Base-by-base conservation (phyloP, 257 asterid genomes). In the Cruciata laevipes region DNA sequence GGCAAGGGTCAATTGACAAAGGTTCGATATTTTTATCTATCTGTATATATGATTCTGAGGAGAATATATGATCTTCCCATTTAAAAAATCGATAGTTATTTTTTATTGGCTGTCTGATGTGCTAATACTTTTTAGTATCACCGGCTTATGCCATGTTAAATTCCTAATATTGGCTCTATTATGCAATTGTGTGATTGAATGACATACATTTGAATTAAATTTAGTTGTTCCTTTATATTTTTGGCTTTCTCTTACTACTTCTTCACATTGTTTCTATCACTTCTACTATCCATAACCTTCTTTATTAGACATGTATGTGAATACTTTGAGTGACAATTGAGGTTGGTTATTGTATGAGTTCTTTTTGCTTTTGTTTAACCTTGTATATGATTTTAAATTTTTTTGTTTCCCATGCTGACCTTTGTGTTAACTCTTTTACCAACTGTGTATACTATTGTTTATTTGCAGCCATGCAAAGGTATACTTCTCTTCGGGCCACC, bases 401-500 rank as follows among this genome's bases (percentile, higher is more conserved):
- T 38, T 4, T 61, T 2, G 23, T 14, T 51, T 65, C 40, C 27
- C 9, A n/a, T 9, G 53, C 27, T 64, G 13, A 47, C 68, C 40
- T 44, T 13, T 25, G 58, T 65, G 25, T 49, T 65, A 4, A 44
- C 31, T 44, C 42, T 25, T 24, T 25, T 63, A 38, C 24, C 23
- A 16, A 17, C 59, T 33, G 61, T 33, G 61, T 71, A 76, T 76
- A 16, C 12, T 17, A 51, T 59, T 24, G 37, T 68, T 67, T 25
- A 44, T 53, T 35, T 67, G 38, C 87, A 90, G 97, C 97, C 97
- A 23, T 86, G 93, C 81, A 90, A 88, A 75, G 97, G 97, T 72
- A 91, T 91, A 75, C 93, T 91, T 71, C 79, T 91, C 63, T 88
- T 91, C 76, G 95, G 95, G 25, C 93, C 96, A 53, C 96, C 96